phyloP scores from a whole-genome alignment of 1,284 basidiomycete species.

The Butyriboletus appendiculatus region DNA sequence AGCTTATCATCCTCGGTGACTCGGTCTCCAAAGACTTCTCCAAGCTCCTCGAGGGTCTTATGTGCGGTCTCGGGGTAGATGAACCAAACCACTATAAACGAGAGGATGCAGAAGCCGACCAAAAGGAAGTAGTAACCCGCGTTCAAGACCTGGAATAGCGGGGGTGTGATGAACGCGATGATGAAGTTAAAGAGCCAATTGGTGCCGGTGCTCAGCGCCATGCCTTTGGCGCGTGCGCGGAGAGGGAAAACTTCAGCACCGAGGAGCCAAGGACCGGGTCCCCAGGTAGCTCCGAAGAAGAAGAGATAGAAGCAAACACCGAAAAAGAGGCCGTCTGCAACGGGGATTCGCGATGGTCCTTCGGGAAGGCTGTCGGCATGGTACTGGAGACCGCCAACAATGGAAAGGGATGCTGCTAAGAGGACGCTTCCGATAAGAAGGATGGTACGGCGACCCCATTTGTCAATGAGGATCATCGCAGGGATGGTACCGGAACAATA shows the following conservation, averaged over 20 bases:
- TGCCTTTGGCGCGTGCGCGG: conserved; percentile 66
- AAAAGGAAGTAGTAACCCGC: conserved; percentile 55
- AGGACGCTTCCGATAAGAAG: conserved; percentile 50
- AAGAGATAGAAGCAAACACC: conserved; percentile 46
- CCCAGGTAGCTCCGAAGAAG: conserved; percentile 59
- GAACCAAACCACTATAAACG: conserved; percentile 47
- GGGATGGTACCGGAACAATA: conserved; percentile 59
- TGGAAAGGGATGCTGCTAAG: conserved; percentile 42
- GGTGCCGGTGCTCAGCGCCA: conserved; percentile 60
- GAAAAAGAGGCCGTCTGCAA: conserved; percentile 48
- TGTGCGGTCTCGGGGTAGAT: conserved; percentile 48
- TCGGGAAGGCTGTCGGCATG: conserved; percentile 42
- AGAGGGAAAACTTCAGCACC: conserved; percentile 67
- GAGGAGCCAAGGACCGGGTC: conserved; percentile 63
- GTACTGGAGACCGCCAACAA: conserved; percentile 48
- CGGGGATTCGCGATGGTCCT: conserved; percentile 35
- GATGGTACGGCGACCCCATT: conserved; percentile 51
- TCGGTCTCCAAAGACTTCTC: conserved; percentile 48
- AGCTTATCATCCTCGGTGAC: conserved; percentile 29
- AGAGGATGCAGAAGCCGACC: conserved; percentile 44
- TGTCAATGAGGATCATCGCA: conserved; percentile 58
- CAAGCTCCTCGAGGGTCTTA: conserved; percentile 50
- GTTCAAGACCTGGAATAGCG: conserved; percentile 44
- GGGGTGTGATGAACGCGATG: conserved; percentile 55
- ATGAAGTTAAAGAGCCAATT: conserved; percentile 61